A percentile compares a stretch with the other conserved stretches of the same genome.
phyloP scores from a whole-genome alignment of 108 stramenopile species.

The Cyclotella baltica region DNA sequence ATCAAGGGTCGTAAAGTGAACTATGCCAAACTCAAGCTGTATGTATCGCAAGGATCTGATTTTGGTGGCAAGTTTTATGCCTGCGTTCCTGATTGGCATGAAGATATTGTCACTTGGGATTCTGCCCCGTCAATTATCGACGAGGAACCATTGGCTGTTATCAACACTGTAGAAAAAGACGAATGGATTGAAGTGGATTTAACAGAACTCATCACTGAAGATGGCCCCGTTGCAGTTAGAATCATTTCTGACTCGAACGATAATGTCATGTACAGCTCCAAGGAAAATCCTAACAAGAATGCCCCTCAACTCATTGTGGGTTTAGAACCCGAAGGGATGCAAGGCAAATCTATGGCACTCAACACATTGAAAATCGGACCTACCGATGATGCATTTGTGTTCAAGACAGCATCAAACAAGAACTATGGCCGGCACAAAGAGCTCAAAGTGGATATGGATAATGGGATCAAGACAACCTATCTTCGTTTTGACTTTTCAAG shows the following conservation, averaged over 20 bases:
- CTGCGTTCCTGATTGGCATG: constrained; percentile 44
- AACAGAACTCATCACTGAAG: constrained; percentile 25
- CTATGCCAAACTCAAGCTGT: constrained; percentile 43
- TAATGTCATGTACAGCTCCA: constrained; percentile 51
- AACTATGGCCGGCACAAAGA: constrained; percentile 35
- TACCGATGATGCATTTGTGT: constrained; percentile 42
- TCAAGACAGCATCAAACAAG: constrained; percentile 29
- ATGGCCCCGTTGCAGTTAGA: constrained; percentile 42
- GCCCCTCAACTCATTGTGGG: constrained; percentile 44
- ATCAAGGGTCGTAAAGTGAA: constrained; percentile 29
- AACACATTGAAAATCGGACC: constrained; percentile 48
- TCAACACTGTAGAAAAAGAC: constrained; percentile 23
- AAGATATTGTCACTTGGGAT: constrained; percentile 50
- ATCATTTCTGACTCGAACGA: constrained; percentile 39
- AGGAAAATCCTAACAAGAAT: constrained; percentile 46
- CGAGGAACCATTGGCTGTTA: constrained; percentile 29
- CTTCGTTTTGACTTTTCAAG: constrained; percentile 46
- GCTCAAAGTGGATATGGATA: constrained; percentile 44
- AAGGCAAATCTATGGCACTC: constrained; percentile 12
- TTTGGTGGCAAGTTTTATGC: constrained; percentile 45
- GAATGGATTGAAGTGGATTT: constrained; percentile 51
- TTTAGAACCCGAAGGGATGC: constrained; percentile 16
- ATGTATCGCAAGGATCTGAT: constrained; percentile 28
- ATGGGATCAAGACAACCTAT: constrained; percentile 40
- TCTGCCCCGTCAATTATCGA: constrained; percentile 36